These are phyloP conservation scores for Sporisorium reilianum DNA, from an alignment of 1,284 basidiomycete genomes.

Conservation along the genomic window DNA sequence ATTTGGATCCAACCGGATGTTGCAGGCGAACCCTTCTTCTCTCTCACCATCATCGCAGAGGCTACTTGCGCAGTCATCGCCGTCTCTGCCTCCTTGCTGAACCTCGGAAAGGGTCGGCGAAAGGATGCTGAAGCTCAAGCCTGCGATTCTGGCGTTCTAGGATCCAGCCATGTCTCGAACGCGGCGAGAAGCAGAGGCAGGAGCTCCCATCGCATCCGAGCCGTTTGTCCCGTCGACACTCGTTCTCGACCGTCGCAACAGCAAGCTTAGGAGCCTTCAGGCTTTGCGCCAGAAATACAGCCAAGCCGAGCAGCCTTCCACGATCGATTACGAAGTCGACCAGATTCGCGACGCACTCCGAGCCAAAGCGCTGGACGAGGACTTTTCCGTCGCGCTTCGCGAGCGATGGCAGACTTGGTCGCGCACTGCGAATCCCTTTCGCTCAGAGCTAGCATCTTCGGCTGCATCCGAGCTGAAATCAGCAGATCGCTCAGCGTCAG, in stretches of 20 bases:
- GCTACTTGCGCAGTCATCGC: neutral
- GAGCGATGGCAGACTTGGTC: constrained; percentile 54
- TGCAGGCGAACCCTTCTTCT: neutral
- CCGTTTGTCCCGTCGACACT: constrained; percentile 13
- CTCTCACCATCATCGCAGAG: neutral
- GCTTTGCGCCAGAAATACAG: constrained; percentile 8
- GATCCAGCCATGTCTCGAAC: constrained; percentile 12
- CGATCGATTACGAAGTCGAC: constrained; percentile 31
- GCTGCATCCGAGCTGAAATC: constrained; percentile 25
- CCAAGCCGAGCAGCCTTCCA: constrained; percentile 9
- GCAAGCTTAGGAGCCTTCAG: constrained; percentile 17
- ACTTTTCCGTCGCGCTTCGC: constrained; percentile 40
- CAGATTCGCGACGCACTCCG: constrained; percentile 18
- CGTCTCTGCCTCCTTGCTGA: neutral
- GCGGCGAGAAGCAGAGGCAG: neutral
- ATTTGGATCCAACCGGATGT: neutral
- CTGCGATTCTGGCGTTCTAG: neutral
- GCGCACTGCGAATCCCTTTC: constrained; percentile 32
- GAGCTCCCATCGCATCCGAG: constrained; percentile 26
- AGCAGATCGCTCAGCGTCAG: constrained; percentile 8
- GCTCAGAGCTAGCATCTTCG: constrained; percentile 29
- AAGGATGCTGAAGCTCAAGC: neutral
- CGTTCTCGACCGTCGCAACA: constrained; percentile 22
- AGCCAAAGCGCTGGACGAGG: constrained; percentile 31
- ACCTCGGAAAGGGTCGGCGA: neutral